These are phyloP conservation scores for Pyrenophora graminea DNA, from an alignment of 2,329 filamentous ascomycete genomes.

Conservation along the genomic window DNA sequence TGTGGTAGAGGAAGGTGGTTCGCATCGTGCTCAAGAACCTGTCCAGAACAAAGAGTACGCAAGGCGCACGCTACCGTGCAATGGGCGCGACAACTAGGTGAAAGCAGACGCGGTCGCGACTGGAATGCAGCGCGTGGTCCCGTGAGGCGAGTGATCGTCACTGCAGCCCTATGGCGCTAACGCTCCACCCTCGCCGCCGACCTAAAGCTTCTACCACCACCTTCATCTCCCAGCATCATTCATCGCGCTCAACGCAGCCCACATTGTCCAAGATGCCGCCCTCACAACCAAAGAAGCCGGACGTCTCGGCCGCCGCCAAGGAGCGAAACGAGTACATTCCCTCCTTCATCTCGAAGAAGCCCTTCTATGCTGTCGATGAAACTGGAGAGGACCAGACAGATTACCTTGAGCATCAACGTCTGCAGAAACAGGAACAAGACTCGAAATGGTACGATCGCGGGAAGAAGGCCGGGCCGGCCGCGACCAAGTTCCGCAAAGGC, in stretches of 20 bases:
- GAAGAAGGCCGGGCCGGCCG: constrained; percentile 79
- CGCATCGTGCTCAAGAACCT: constrained; percentile 20
- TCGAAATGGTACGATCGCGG: constrained; percentile 94
- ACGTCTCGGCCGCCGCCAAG: constrained; percentile 65
- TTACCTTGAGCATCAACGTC: constrained; percentile 94
- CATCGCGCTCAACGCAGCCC: constrained; percentile 1
- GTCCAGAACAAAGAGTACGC: constrained; percentile 5
- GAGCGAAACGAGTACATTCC: constrained; percentile 98
- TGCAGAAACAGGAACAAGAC: constrained; percentile 70
- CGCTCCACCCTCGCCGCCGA: constrained; percentile 23
- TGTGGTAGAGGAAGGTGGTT: background rate
- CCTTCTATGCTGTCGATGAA: constrained; percentile 89
- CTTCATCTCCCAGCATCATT: background rate
- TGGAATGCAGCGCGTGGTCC: constrained; percentile 23
- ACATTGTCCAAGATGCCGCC: constrained; percentile 50
- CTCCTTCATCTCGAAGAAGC: constrained; percentile 95
- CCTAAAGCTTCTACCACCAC: constrained; percentile 12
- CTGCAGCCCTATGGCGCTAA: constrained; percentile 40
- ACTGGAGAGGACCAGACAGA: constrained; percentile 69
- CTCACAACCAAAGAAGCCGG: constrained; percentile 54
- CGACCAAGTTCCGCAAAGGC: constrained; percentile 96
- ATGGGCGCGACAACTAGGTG: background rate
- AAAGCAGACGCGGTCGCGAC: constrained; percentile 17
- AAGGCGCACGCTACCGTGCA: background rate
- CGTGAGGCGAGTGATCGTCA: constrained; percentile 21